Evolutionary conservation across 1,139 yeast genomes (phyloP), one percentile per base, ranked within the genome.

Genomic region (Yamadazyma blattariae): DNA sequence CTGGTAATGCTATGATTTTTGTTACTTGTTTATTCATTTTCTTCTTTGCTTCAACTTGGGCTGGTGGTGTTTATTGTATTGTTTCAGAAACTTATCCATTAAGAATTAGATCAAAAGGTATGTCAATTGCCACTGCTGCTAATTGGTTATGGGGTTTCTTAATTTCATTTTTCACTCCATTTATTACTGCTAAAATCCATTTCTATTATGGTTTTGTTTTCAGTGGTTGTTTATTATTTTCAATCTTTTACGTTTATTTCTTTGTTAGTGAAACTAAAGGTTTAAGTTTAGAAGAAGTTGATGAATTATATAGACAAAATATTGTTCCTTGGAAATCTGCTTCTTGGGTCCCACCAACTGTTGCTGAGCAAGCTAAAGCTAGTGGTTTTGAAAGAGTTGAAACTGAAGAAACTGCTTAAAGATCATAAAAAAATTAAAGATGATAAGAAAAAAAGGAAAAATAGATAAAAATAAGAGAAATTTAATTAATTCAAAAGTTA

Each of bases 1-100:
- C 83, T 35, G 92, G 92, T 59, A 67, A 79, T 58, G 86, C 82
- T 41, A 68, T 77, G 87, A 82, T 87, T 57, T 80, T 84, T 51
- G 75, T 87, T 49, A 79, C 90, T 21, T 83, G 92, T 59, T 57
- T 84, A 42, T 88, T 79, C 66, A 84, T 88, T 45, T 82, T 83
- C 74, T 81, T 77, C 68, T 87, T 86, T 56, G 92, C 95, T 25
- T 74, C 84, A 26, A 80, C 95, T 7, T 86, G 95, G 95, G 95
- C 90, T 43, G 92, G 95, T 51, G 77, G 82, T 54, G 82, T 82
- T 30, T 88, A 79, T 76, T 83, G 83, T 38, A 79, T 84, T 48
- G 76, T 82, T 36, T 42, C 92, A 23, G 96, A 87, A 61, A 68
- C 84, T 30, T 86, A 78, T 59, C 89, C 95, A 34, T 68, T 84